phyloP scores from a whole-genome alignment of 306 rosid genomes.

The Medicago ruthenica region DNA sequence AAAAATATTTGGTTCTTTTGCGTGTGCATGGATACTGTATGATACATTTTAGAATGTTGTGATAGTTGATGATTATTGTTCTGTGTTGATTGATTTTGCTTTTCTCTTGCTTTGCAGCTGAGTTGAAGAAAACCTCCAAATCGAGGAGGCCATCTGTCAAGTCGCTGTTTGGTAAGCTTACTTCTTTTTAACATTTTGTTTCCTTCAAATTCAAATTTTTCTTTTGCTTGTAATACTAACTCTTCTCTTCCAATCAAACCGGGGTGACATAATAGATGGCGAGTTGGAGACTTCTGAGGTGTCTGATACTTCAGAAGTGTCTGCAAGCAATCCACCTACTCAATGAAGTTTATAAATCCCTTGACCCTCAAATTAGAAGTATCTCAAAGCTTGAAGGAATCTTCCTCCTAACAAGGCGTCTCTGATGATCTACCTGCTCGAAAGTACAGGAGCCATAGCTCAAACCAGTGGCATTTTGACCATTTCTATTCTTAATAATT shows the following conservation, averaged over 20 bases:
- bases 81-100: conserved; percentile 20
- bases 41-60: no score
- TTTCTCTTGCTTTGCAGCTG: conserved; percentile 59
- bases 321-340: conserved; percentile 44
- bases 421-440: conserved; percentile 19
- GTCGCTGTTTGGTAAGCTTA: conserved; percentile 75
- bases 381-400: conserved; percentile 40
- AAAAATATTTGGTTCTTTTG: no score
- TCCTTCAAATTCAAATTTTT: not conserved
- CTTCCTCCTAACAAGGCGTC: conserved; percentile 45
- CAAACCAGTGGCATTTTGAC: conserved; percentile 29
- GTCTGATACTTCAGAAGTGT: conserved; percentile 50
- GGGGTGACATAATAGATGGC: conserved; percentile 50
- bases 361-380: conserved; percentile 57
- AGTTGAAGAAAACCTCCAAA: conserved; percentile 74
- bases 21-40: no score
- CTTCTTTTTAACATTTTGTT: not conserved
- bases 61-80: not conserved
- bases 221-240: not conserved
- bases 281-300: conserved; percentile 58
- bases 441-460: conserved; percentile 34
- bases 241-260: conserved; percentile 36
- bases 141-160: conserved; percentile 79
- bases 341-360: conserved; percentile 61
- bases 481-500: conserved; percentile 16